Evolutionary conservation across 352 stramenopile species (phyloP), one percentile per base, ranked within the genome.

Genomic region (Phytophthora idaei): DNA sequence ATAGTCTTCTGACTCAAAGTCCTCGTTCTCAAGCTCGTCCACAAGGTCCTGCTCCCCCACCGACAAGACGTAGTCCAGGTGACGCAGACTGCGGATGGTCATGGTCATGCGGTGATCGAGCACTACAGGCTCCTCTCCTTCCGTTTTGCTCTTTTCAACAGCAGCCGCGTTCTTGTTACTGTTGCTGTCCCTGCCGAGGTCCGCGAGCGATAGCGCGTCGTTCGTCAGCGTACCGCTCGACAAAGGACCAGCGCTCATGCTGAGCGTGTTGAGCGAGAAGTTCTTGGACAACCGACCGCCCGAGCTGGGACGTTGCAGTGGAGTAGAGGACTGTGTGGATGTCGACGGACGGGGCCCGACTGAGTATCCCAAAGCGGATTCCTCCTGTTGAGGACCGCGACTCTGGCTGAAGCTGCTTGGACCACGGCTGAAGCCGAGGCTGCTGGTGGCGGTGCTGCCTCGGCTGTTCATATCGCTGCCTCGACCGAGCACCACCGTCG

Each of bases 131-230:
- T 87, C 76, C 25, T 82, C 73, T 12, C 25, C 52, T 56, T 58
- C 32, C 5, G 15, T 11, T 34, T 65, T 48, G 3, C 50, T 34
- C 32, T 70, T 52, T 3, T 63, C 51, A 57, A 25, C 58, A 36
- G 44, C 31, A 17, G 37, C 44, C 28, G 27, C 27, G 17, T 57
- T 54, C 47, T 39, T 58, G n/a, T 62, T 66, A 7, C 32, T 53
- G 32, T 52, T 66, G 8, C 34, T 61, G 10, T 69, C 67, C 46
- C 60, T 71, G 14, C 39, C 52, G 1, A 89, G 57, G 36, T 83
- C 74, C 17, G 50, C 71, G 37, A 90, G 73, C 15, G 78, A 86
- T 0, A 89, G 73, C 51, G 61, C 55, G 27, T 91, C 83, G 9
- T 77, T 87, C n/a, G 70, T 64, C 46, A 65, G 47, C 25, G 71